Percentiles rank a stretch among this genome's conserved stretches.
Evolutionary conservation across 805 yeast species (phyloP).

Genomic region (Blastobotrys peoriensis): DNA sequence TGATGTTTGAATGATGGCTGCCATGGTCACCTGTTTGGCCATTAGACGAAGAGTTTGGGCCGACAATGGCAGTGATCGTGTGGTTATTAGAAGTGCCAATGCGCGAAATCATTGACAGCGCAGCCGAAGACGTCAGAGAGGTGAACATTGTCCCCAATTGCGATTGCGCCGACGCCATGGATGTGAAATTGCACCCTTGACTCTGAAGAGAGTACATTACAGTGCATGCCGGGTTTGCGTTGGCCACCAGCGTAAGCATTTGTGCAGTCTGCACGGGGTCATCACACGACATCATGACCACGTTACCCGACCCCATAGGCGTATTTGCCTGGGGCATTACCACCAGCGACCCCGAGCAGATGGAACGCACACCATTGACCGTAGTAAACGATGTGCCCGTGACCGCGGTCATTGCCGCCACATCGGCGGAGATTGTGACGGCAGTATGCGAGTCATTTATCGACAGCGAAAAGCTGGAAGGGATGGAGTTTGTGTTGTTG

Average conservation of each 20-base stretch:
- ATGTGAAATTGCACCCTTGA: slow-evolving; percentile 20
- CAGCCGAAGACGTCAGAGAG: slow-evolving; percentile 12
- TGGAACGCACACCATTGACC: slow-evolving; percentile 8
- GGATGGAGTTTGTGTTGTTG: slow-evolving; percentile 9
- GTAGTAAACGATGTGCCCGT: slow-evolving; percentile 8
- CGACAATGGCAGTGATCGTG: slow-evolving; percentile 6
- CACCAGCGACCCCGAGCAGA: slow-evolving; percentile 19
- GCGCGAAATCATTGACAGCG: slow-evolving; percentile 12
- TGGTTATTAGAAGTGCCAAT: slow-evolving; percentile 5
- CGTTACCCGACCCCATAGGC: slow-evolving; percentile 10
- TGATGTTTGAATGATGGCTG: not conserved
- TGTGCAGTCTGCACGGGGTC: slow-evolving; percentile 13
- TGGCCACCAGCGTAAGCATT: slow-evolving; percentile 13
- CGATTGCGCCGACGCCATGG: slow-evolving; percentile 8
- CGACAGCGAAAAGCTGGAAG: slow-evolving; percentile 12
- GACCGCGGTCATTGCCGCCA: slow-evolving; percentile 18
- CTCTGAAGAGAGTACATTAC: slow-evolving; percentile 19
- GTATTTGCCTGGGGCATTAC: slow-evolving; percentile 1
- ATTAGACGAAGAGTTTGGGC: slow-evolving; percentile 4
- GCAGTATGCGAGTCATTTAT: slow-evolving; percentile 7
- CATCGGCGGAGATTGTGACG: slow-evolving; percentile 12
- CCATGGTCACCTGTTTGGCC: slow-evolving; percentile 1
- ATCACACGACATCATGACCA: slow-evolving; percentile 23
- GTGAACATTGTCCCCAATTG: slow-evolving; percentile 24
- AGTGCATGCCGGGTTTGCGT: slow-evolving; percentile 19